phyloP scores from a whole-genome alignment of 2,329 filamentous ascomycete genomes.

The Cytospora piceae region DNA sequence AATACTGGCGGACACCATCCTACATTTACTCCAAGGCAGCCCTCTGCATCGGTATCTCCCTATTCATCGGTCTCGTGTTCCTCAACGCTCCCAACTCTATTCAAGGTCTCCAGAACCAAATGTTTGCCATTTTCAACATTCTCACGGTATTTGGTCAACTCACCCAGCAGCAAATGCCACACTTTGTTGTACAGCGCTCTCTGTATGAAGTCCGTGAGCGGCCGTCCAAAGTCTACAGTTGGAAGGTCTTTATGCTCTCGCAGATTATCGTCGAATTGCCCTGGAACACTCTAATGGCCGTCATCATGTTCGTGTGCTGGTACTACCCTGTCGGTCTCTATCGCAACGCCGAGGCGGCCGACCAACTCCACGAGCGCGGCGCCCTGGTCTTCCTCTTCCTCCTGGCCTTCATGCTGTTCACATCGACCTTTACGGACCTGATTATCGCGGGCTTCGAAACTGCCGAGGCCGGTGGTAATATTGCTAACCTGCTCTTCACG shows the following conservation, averaged over 20 bases:
- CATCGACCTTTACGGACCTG: slow-evolving; percentile 68
- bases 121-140: slow-evolving; percentile 73
- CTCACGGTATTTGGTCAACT: slow-evolving; percentile 70
- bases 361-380: slow-evolving; percentile 58
- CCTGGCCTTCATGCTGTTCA: slow-evolving; percentile 67
- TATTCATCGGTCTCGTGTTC: slow-evolving; percentile 74
- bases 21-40: slow-evolving; percentile 72
- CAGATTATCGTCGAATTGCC: slow-evolving; percentile 73
- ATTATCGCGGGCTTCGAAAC: slow-evolving; percentile 65
- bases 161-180: slow-evolving; percentile 70
- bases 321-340: slow-evolving; percentile 73
- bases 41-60: slow-evolving; percentile 55
- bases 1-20: slow-evolving; percentile 73
- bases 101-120: slow-evolving; percentile 72
- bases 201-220: slow-evolving; percentile 73
- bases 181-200: slow-evolving; percentile 69
- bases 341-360: slow-evolving; percentile 57
- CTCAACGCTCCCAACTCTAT: slow-evolving; percentile 62
- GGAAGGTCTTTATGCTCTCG: slow-evolving; percentile 68
- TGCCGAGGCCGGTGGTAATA: slow-evolving; percentile 69
- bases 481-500: slow-evolving; percentile 68
- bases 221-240: slow-evolving; percentile 70
- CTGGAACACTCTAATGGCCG: slow-evolving; percentile 67
- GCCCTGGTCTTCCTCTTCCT: slow-evolving; percentile 70
- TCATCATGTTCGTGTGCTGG: slow-evolving; percentile 69